Base-by-base conservation (phyloP, 495 filamentous ascomycete species). In the Aeminium ludgeri region DNA sequence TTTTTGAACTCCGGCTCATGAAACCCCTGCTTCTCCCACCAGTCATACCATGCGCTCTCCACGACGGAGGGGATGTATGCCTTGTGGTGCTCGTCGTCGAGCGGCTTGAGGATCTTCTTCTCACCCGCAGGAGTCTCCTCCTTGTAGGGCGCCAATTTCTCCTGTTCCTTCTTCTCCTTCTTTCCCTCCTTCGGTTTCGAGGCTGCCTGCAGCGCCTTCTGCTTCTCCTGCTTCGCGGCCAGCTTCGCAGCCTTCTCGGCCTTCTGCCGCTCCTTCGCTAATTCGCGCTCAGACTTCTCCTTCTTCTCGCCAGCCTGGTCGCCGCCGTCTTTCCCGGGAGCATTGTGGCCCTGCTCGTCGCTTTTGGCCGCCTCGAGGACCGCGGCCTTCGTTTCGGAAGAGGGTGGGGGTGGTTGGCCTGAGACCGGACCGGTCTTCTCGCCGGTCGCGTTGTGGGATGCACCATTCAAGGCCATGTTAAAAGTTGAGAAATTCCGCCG, bases 1-100 rank as follows among this genome's bases (percentile, higher is more conserved):
- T 60, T 50, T 20, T 62, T 65, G 44, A 77, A 74, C 51, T 83
- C 73, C 20, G 82, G 82, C 58, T 73, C 64, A 61, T 86, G 85
- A 59, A 83, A 78, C 35, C 69, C 74, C 41, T 65, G 63, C 56
- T 68, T 62, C 52, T 75, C 69, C 72, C 72, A 75, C 70, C 70
- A 75, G 17, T 69, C 63, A 40, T 68, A 66, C 51, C 71, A 67
- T 17, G 65, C 68, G 10, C 56, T 58, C 56, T 75, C 72, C 36
- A 76, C 71, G 17, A 59, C 60, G 44, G 64, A 62, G 15, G 71
- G 70, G 25, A 71, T 68, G 47, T 75, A 75, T 20, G 67, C 71
- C 45, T 72, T 71, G 43, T 54, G 43, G 38, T 45, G 56, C 28
- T 45, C 48, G 37, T 61, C 59, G 40, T 64, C 60, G 20, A 64